Evolutionary conservation across 371 early-diverging fungal species (phyloP), one percentile per base, ranked within the genome.

Genomic region (Rhizopus arrhizus): DNA sequence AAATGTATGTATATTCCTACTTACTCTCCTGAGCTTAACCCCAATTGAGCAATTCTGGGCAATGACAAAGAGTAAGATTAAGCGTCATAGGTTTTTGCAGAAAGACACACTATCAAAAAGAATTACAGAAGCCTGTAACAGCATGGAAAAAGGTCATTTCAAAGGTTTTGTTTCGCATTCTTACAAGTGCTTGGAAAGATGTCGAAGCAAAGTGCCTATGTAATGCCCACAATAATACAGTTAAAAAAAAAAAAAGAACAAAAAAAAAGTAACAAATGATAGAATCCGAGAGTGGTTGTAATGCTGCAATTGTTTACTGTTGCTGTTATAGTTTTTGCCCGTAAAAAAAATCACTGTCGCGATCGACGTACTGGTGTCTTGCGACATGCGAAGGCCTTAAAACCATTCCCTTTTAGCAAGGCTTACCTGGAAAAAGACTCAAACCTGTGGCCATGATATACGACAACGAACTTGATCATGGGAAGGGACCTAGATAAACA

Each of bases 1-100:
- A 22, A 22, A 22, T 22, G 1, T 22, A 2, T 22, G 22, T 22
- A 22, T 22, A 0, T 22, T 22, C 22, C 22, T 22, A 22, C 22
- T 22, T 22, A 22, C 22, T 2, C 22, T 22, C 22, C 22, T 22
- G 22, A 22, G 22, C 22, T 22, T 22, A 22, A 22, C 22, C 22
- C 22, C 22, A 22, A 22, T 22, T 22, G 22, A 22, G 2, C 22
- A 22, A 22, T 22, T 22, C 22, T 22, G 22, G 22, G 22, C 22
- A 22, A 2, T 22, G 22, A 2, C 22, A 22, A 22, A 51, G 36
- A 36, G 36, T 36, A 36, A 36, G 36, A 2, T 59, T 53, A 59
- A 59, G 59, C 46, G 50, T 32, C 58, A 58, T 58, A 52, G 59
- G 53, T 60, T 60, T 60, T 53, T 60, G 61, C 55, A 61, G 61